A percentile compares a stretch with the other conserved stretches of the same genome.
Evolutionary conservation across 1,284 basidiomycete species (phyloP).

Genomic region (Sporisorium scitamineum): DNA sequence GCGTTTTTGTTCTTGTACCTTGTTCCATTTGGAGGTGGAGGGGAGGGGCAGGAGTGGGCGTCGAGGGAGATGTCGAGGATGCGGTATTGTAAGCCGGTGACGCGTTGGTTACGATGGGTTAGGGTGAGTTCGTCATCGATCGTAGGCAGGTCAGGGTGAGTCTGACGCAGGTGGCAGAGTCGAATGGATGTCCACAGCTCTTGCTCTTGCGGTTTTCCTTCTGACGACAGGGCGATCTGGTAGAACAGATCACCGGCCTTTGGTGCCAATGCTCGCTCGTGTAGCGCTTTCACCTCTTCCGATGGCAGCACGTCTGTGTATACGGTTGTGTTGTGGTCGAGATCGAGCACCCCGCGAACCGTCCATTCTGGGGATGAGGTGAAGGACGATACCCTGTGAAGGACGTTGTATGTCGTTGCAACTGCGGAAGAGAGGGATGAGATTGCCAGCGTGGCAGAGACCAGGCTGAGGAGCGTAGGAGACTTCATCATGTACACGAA

Average conservation of each 20-base stretch:
- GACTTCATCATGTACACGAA: no score
- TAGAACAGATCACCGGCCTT: slow-evolving; percentile 9
- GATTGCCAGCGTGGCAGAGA: not conserved
- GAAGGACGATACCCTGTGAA: slow-evolving; percentile 25
- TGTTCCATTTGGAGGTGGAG: not conserved
- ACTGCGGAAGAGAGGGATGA: not conserved
- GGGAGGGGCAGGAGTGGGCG: slow-evolving; percentile 16
- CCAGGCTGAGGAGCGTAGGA: not conserved
- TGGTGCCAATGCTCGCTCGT: not conserved
- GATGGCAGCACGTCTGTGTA: not conserved
- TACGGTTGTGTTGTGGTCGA: not conserved
- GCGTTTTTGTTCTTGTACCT: not conserved
- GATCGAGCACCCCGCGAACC: slow-evolving; percentile 9
- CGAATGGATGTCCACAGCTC: slow-evolving; percentile 8
- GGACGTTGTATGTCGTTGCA: slow-evolving; percentile 19
- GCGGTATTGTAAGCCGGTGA: slow-evolving; percentile 18
- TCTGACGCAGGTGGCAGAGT: slow-evolving; percentile 37
- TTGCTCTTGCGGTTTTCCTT: not conserved
- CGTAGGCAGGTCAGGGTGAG: slow-evolving; percentile 2
- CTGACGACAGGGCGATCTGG: slow-evolving; percentile 4
- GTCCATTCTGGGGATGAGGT: slow-evolving; percentile 15
- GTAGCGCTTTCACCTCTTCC: not conserved
- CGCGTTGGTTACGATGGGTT: not conserved
- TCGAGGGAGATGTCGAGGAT: slow-evolving; percentile 32
- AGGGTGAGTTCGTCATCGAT: slow-evolving; percentile 30